Base-by-base conservation (phyloP, 2,329 filamentous ascomycete species). In the Escovopsis weberi region DNA sequence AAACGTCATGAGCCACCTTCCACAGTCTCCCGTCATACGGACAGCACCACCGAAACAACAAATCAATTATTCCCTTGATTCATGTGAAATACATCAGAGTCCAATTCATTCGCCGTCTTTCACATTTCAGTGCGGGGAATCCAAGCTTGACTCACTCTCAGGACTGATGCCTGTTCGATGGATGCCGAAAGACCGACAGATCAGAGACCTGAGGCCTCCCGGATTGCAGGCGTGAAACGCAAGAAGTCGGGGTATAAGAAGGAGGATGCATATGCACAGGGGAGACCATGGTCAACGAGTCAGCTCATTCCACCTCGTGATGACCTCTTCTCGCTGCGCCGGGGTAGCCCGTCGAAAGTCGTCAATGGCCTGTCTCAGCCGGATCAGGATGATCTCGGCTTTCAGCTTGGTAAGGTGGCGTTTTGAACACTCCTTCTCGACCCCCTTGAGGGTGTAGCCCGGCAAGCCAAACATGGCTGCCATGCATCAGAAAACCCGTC, bases 371-470 rank as follows among this genome's bases (percentile, higher is more conserved):
- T 54, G 50, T 9, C 58, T 52, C 4, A 61, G 18, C 15, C 58
- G 47, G 18, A 61, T 57, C 2, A 60, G 39, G n/a, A 59, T 40
- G 2, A 61, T 45, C 26, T 61, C 59, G 3, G 59, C 58, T 23
- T 59, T 59, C 1, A 58, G 42, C 9, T 51, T 54, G 1, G 56
- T 61, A 3, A 59, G 48, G 12, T 57, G 53, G 3, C 51, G 57
- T 33, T 59, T 61, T 10, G 53, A 51, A 0, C 69, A 48, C 46
- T 74, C 66, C 33, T 69, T 71, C 37, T 74, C 67, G 0, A 74
- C 48, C 1, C 72, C 72, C 45, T 76, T 76, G 33, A 74, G 57
- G 0, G 66, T 59, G 45, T 73, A 75, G 1, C 69, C 70, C 1
- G 65, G 51, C 0, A 70, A 59, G 0, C 70, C 70, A 12, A 73